Evolutionary conservation across 257 asterid species (phyloP), one percentile per base, ranked within the genome.

Genomic region (Dorcoceras hygrometricum): DNA sequence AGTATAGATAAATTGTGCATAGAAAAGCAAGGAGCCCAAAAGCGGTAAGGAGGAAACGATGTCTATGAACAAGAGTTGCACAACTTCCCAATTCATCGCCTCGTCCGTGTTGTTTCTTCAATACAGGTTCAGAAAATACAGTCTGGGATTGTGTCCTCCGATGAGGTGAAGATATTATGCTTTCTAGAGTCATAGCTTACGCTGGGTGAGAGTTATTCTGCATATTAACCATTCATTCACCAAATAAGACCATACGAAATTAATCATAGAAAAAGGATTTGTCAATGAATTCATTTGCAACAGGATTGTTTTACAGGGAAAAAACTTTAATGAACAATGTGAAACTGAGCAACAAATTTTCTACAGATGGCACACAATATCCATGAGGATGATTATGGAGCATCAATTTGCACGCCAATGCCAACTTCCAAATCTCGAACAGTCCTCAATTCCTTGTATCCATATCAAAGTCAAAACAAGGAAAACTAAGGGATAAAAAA

Each of bases 1-100:
- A 88, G 84, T 88, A 88, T 28, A 88, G 94, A 84, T 88, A 88
- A 58, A 86, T 28, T 4, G 86, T 80, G 86, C 94, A 88, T 14
- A 88, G 77, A 61, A 82, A 77, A 0, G 84, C 73, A 22, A 88
- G 84, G 66, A 88, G 85, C 67, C 53, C 78, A 59, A 84, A 82
- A 4, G 89, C 87, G 0, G 82, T 84, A 6, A 88, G 85, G 34
- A 88, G 96, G 70, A 84, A 88, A n/a, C 81, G 86, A 67, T 88
- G 96, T 63, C 94, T 74, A 65, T 80, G 86, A 66, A 83, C 62
- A 57, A 88, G 82, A 66, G 87, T 76, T 2, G 81, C 58, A 32
- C 77, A 84, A 72, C 62, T 84, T 53, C 85, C 91, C 75, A 79
- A 66, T 65, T 87, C 92, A 2, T 75, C 81, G 29, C 70, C 76